Evolutionary conservation across 164 flowering plant species (phyloP), one percentile per base, ranked within the genome.

Genomic region (Magnolia officinalis): DNA sequence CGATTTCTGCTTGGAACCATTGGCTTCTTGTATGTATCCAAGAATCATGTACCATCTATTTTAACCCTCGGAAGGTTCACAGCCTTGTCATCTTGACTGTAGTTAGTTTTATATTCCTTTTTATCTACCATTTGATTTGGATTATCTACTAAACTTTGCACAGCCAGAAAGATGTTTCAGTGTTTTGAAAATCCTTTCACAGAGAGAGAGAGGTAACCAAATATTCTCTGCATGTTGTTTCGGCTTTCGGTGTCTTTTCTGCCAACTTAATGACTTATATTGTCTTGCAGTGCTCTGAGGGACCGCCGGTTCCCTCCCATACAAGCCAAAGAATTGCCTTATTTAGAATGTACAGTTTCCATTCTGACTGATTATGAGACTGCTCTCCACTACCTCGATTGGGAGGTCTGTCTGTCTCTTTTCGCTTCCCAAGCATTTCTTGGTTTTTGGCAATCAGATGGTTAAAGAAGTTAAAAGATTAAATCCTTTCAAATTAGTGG

Each of bases 281-380:
- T 65, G 37, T 71, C 58, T 81, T 88, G 81, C 92, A 94, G 99
- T 76, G 99, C 99, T 77, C 80, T 94, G 76, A 92, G 89, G 84
- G 98, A 96, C 81, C 92, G 95, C 11, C 88, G 99, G 72, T 96
- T 96, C 75, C 92, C 97, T 73, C 99, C 98, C 2, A 94, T 96
- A 81, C 94, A 91, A 74, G 87, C 96, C 70, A 94, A 90, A 87
- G 99, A 96, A 81, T 84, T 96, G 80, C 98, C 99, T 31, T 81
- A 19, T 75, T 83, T 96, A 86, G 92, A 94, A 84, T 96, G 99
- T 85, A 94, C 97, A 78, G 98, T 94, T 74, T 96, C 98, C 51
- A 80, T 96, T 80, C 85, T 96, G 77, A 87, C 95, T 70, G 86
- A 92, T 81, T 96, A 91, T 84, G 99, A 96, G 83, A 84, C 79